phyloP scores from a whole-genome alignment of 768 basidiomycete species.

The Termitomyces sp. region DNA sequence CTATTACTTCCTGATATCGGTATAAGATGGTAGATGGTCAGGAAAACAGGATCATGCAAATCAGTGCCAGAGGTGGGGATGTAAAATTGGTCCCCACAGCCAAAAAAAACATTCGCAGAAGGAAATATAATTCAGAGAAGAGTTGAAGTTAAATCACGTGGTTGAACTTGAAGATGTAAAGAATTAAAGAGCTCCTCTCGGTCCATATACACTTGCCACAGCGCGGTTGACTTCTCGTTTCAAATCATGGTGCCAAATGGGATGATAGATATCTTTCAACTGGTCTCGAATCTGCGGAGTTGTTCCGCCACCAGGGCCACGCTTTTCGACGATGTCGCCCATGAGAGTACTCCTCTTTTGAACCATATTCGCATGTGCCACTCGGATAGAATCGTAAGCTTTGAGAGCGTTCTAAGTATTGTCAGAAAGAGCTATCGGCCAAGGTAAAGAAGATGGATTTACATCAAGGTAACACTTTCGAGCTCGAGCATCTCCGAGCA shows the following conservation, averaged over 20 bases:
- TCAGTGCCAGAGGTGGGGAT: constrained; percentile 42
- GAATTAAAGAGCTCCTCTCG: not conserved
- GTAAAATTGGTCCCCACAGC: constrained; percentile 34
- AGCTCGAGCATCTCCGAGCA: constrained; percentile 42
- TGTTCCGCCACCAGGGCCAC: constrained; percentile 27
- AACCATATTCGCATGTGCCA: constrained; percentile 47
- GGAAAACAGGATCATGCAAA: constrained; percentile 41
- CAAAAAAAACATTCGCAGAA: no score
- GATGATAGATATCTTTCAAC: constrained; percentile 38
- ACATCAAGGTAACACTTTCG: constrained; percentile 39
- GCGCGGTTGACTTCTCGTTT: constrained; percentile 34
- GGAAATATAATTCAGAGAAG: no score
- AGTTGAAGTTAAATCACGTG: not conserved
- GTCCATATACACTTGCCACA: constrained; percentile 14
- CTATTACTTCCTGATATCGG: constrained; percentile 48
- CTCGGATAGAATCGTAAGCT: constrained; percentile 41
- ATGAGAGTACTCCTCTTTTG: constrained; percentile 33
- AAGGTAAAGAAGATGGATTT: constrained; percentile 2
- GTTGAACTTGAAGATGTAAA: not conserved
- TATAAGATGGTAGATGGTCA: constrained; percentile 23
- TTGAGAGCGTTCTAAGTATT: constrained; percentile 35
- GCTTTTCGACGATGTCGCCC: constrained; percentile 43
- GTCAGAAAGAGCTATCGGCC: not conserved
- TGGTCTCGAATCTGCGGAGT: constrained; percentile 28
- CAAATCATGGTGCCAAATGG: constrained; percentile 48